Base-by-base conservation (phyloP, 345 rosid genomes). In the Durio zibethinus region DNA sequence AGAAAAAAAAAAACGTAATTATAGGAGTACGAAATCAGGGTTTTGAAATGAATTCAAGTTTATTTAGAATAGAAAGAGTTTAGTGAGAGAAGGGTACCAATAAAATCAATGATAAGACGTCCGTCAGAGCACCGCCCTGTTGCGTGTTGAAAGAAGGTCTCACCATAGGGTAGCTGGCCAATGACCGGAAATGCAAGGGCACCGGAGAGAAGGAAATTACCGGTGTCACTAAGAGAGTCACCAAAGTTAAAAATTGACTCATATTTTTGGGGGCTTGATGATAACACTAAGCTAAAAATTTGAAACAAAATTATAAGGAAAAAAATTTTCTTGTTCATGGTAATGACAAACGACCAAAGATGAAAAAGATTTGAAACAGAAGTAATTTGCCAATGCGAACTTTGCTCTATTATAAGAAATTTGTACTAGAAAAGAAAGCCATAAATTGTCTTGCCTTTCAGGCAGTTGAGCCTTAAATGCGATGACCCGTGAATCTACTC, bases 161-260 rank as follows among this genome's bases (percentile, higher is more conserved):
- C 70, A 0, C 94, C 96, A 2, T 90, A 89, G 0, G 94, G 97
- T 40, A 68, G 89, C 73, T 78, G 84, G 11, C 83, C 89, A n/a
- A 91, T 83, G 54, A 78, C 80, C 0, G 91, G 96, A 77, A 83
- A 84, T 16, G 81, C 73, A 0, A 78, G 69, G 42, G 87, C 89
- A 23, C 90, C 87, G 33, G 96, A 86, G 23, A 72, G 80, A 7
- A 93, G 88, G 65, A 83, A 86, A 78, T 93, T 91, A 18, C 96
- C 97, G 0, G 93, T 88, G 80, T 91, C 97, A 60, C 96, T 93
- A 36, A 91, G 80, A 35, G 97, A 93, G 83, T 93, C 96, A 0
- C 97, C 97, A 3, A 93, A 91, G 79, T 91, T 91, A 80, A 87
- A 93, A 21, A 93, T 87, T 1, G 92, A 82, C n/a, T 91, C 86